Evolutionary conservation across 2,329 filamentous ascomycete species (phyloP).

Genomic region (Phaeosphaeriaceae sp.): DNA sequence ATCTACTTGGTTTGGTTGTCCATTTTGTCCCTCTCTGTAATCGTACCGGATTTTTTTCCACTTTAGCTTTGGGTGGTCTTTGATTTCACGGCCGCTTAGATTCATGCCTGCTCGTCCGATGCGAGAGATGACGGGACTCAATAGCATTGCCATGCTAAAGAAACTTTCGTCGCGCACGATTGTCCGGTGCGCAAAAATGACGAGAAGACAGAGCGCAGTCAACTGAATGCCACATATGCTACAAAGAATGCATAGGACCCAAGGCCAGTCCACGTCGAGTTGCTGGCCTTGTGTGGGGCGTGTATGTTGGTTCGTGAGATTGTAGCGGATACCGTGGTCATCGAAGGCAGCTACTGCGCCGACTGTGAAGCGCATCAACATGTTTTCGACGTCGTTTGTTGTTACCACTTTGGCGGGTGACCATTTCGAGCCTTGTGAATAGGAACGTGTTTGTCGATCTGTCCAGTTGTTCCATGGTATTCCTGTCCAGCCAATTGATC

Average conservation of each 20-base stretch:
- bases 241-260: constrained; percentile 26
- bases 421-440: constrained; percentile 33
- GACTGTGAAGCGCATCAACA: constrained; percentile 38
- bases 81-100: constrained; percentile 39
- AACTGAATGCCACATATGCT: constrained; percentile 37
- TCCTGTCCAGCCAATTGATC: constrained; percentile 43
- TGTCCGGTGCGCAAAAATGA: constrained; percentile 35
- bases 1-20: constrained; percentile 35
- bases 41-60: constrained; percentile 41
- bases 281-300: constrained; percentile 30
- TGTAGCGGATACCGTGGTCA: constrained; percentile 39
- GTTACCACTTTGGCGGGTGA: constrained; percentile 22
- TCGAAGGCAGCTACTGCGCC: constrained; percentile 43
- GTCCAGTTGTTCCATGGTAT: constrained; percentile 14
- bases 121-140: constrained; percentile 34
- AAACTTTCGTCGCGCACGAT: constrained; percentile 43
- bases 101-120: constrained; percentile 32
- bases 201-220: constrained; percentile 22
- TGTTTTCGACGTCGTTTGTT: constrained; percentile 20
- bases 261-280: constrained; percentile 39
- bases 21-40: constrained; percentile 32
- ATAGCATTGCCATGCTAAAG: constrained; percentile 41
- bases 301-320: constrained; percentile 12
- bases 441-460: constrained; percentile 23
- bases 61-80: constrained; percentile 27